phyloP scores from a whole-genome alignment of 352 stramenopile genomes.

The Peronospora farinosa region DNA sequence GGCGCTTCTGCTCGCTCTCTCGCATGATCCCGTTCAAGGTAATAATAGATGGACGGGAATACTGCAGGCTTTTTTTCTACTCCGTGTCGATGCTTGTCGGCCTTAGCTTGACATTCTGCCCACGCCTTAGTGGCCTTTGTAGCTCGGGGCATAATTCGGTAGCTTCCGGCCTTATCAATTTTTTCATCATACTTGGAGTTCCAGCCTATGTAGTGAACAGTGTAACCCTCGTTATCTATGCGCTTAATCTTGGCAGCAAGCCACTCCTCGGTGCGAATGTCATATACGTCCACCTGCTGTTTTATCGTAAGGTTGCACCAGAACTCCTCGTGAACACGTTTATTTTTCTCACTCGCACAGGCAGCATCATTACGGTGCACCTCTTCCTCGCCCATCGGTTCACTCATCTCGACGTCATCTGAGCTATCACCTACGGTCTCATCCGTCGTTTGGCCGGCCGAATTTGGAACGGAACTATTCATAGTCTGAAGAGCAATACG shows the following conservation, averaged over 20 bases:
- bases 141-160: constrained; percentile 40
- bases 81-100: constrained; percentile 34
- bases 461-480: constrained; percentile 4
- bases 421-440: constrained; percentile 29
- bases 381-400: constrained; percentile 16
- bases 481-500: constrained; percentile 13
- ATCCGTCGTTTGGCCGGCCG: constrained; percentile 19
- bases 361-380: constrained; percentile 11
- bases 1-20: constrained; percentile 21
- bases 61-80: constrained; percentile 20
- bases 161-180: constrained; percentile 25
- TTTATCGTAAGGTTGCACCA: constrained; percentile 25
- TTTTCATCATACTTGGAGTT: constrained; percentile 51
- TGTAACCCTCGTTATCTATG: constrained; percentile 25
- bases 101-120: constrained; percentile 36
- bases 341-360: constrained; percentile 17
- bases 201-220: constrained; percentile 67
- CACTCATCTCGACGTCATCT: constrained; percentile 32
- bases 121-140: constrained; percentile 35
- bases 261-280: constrained; percentile 44
- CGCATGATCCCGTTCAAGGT: constrained; percentile 4
- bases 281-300: constrained; percentile 57
- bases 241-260: constrained; percentile 50
- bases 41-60: constrained; percentile 1
- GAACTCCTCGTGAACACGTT: constrained; percentile 27